phyloP scores from a whole-genome alignment of 2,329 filamentous ascomycete species.

The Arthroderma sp. region DNA sequence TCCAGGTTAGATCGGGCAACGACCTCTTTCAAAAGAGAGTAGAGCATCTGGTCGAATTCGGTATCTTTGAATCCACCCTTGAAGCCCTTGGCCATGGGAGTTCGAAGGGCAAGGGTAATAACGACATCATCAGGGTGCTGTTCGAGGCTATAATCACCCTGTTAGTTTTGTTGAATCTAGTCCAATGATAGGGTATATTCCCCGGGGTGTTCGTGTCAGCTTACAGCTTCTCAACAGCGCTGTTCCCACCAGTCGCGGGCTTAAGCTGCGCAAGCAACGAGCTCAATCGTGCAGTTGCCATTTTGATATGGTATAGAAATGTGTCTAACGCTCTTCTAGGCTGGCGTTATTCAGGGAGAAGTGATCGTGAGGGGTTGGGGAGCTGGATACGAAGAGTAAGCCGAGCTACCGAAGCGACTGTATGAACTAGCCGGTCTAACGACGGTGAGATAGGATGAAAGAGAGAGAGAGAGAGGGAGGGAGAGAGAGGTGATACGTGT shows the following conservation, averaged over 20 bases:
- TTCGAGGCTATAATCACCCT: conserved; percentile 47
- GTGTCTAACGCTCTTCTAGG: background rate
- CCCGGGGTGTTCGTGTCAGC: background rate
- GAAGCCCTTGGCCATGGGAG: conserved; percentile 71
- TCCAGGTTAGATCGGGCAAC: conserved; percentile 61
- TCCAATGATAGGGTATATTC: too few relatives aligned
- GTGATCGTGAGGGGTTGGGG: too few relatives aligned
- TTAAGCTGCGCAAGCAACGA: conserved; percentile 12
- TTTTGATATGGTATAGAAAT: conserved; percentile 3
- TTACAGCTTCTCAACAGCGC: conserved; percentile 11
- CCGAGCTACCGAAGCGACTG: too few relatives aligned
- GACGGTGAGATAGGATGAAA: background rate
- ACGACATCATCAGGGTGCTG: conserved; percentile 95
- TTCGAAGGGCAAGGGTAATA: conserved; percentile 83
- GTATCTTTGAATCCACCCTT: conserved; percentile 97
- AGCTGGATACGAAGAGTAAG: too few relatives aligned
- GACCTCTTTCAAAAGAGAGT: conserved; percentile 67
- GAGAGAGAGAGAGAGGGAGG: background rate
- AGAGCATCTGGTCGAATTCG: conserved; percentile 70
- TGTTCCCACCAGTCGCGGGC: conserved; percentile 10
- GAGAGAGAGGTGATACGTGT: background rate
- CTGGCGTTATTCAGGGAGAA: background rate
- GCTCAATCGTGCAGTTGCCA: conserved; percentile 12
- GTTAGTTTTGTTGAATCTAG: background rate
- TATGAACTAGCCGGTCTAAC: background rate